Conservation (phyloP, 2,329 filamentous ascomycete species). For the Alternaria viburni region DNA sequence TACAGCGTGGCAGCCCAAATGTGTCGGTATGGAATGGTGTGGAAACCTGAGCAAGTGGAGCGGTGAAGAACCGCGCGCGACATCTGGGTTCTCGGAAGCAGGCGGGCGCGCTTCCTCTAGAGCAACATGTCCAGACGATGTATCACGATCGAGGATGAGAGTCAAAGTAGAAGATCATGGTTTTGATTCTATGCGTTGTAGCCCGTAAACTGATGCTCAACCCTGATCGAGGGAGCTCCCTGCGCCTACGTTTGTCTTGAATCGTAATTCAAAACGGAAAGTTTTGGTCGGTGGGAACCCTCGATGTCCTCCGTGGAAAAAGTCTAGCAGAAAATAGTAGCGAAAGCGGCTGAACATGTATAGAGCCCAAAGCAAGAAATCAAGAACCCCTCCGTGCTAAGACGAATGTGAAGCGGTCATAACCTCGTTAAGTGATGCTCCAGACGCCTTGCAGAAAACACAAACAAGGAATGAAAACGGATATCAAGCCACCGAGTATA, state of each 20-base stretch:
- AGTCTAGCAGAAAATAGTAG: background rate
- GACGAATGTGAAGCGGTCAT: background rate
- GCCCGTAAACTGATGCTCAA: conserved; percentile 41
- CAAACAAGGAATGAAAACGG: background rate
- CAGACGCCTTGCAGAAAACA: background rate
- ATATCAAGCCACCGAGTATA: background rate
- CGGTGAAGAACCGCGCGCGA: background rate
- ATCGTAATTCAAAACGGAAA: conserved; percentile 13
- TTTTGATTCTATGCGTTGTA: conserved; percentile 3
- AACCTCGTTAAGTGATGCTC: background rate
- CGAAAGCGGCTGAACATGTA: background rate
- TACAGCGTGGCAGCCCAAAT: background rate
- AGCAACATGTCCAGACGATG: background rate
- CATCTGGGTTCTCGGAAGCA: background rate
- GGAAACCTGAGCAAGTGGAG: background rate
- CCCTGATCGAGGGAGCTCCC: conserved; percentile 36
- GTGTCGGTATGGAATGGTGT: background rate
- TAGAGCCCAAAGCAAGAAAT: background rate
- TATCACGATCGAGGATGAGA: background rate
- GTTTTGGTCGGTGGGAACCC: conserved; percentile 2
- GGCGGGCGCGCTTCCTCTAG: too few relatives aligned
- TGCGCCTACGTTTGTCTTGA: conserved; percentile 32
- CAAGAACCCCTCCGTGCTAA: background rate
- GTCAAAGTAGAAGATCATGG: background rate
- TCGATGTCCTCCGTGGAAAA: background rate